Conservation (phyloP, 306 rosid genomes). For the Castanea crenata region DNA sequence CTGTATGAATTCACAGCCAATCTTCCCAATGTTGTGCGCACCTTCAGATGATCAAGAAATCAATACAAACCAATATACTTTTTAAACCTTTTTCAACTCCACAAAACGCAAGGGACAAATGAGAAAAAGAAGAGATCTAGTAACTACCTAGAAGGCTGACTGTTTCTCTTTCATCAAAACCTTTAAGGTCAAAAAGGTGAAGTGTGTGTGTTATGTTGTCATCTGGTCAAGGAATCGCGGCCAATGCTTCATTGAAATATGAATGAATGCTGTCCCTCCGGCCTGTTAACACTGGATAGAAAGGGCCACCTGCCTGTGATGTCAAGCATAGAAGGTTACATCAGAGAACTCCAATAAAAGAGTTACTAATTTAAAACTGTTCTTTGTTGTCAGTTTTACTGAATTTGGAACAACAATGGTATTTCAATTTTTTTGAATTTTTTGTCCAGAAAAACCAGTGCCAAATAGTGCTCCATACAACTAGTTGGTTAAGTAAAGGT, state of each 20-base stretch:
- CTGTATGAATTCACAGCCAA: no score
- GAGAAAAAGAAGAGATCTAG: background rate
- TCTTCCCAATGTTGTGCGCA: no score
- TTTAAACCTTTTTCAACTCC: background rate
- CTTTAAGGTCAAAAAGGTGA: conserved; percentile 52
- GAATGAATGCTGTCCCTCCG: conserved; percentile 49
- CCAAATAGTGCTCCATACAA: background rate
- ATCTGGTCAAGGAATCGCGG: conserved; percentile 66
- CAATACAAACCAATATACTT: no score
- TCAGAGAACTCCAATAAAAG: no score
- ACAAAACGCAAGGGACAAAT: background rate
- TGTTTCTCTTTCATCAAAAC: conserved; percentile 19
- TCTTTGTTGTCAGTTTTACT: no score
- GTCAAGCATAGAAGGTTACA: no score
- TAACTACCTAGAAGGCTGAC: conserved; percentile 78
- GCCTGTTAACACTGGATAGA: no score
- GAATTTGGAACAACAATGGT: background rate
- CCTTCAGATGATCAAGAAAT: no score
- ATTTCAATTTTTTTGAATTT: no score
- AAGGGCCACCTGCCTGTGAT: no score
- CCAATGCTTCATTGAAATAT: conserved; percentile 49
- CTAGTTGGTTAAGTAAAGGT: background rate
- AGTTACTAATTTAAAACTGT: no score
- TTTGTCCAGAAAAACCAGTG: background rate
- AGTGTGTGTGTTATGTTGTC: conserved; percentile 57